Evolutionary conservation across 768 basidiomycete genomes (phyloP).

Genomic region (Hypholoma sublateritium): DNA sequence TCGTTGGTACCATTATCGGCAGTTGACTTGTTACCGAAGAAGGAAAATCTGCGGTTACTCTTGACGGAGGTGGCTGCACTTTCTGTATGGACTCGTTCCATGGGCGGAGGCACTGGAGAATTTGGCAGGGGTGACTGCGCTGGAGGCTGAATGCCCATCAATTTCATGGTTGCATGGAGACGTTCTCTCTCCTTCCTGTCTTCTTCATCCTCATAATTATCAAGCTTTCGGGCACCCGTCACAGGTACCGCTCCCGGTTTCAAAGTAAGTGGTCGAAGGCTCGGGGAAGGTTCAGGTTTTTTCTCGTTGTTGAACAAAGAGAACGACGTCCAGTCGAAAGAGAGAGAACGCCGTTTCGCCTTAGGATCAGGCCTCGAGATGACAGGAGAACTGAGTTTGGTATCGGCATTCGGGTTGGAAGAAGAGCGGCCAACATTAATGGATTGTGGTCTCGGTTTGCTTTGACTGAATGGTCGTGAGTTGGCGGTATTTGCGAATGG

Average conservation of each 20-base stretch:
- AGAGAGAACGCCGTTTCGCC: slow-evolving; percentile 70
- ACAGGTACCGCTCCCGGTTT: slow-evolving; percentile 60
- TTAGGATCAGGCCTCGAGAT: slow-evolving; percentile 32
- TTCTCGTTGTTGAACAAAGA: slow-evolving; percentile 74
- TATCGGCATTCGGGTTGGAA: slow-evolving; percentile 19
- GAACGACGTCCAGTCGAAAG: slow-evolving; percentile 82
- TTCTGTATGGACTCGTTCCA: slow-evolving; percentile 26
- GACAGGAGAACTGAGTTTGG: slow-evolving; percentile 11
- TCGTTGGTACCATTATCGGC: slow-evolving; percentile 34
- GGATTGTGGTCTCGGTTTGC: slow-evolving; percentile 63
- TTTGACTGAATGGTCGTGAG: slow-evolving; percentile 26
- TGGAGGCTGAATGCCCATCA: slow-evolving; percentile 87
- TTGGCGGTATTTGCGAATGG: slow-evolving; percentile 29
- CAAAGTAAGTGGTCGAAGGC: slow-evolving; percentile 71
- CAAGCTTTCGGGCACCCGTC: slow-evolving; percentile 73
- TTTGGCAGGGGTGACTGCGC: slow-evolving; percentile 39
- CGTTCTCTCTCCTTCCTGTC: slow-evolving; percentile 86
- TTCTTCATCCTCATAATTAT: slow-evolving; percentile 90
- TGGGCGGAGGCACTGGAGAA: slow-evolving; percentile 27
- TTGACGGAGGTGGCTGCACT: slow-evolving; percentile 29
- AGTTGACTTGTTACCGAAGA: slow-evolving; percentile 58
- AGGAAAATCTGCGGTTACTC: slow-evolving; percentile 59
- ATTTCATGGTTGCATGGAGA: slow-evolving; percentile 86
- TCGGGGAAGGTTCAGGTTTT: slow-evolving; percentile 49
- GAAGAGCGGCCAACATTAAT: slow-evolving; percentile 48